Base-by-base conservation (phyloP, 805 yeast genomes). In the Sugiyamaella americana region DNA sequence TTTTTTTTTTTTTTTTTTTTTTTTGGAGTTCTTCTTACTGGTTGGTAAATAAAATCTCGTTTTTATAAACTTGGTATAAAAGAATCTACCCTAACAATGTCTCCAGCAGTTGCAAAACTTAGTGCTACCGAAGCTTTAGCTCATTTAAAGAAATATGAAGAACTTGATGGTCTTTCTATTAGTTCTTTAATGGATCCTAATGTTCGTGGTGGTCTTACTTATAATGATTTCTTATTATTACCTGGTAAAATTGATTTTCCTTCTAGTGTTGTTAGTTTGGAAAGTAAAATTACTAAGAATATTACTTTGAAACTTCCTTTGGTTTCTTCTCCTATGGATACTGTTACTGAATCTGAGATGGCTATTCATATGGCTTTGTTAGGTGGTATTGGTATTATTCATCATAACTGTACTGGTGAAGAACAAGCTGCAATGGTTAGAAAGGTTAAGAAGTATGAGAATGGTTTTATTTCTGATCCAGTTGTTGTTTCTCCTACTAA, bases 371-470 rank as follows among this genome's bases (percentile, higher is more conserved):
- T 93, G 97, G 97, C 98, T 58, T 79, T 93, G 57, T 78, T 89
- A 60, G 98, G 98, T 68, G 98, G 98, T 71, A 87, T 93, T 68
- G 98, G 98, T 80, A 86, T 93, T 64, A 82, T 93, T 61, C 98
- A 93, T 71, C 97, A 93, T 76, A 93, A 93, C 78, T 89, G 96
- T 74, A 67, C 95, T 49, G 77, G 95, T 50, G 98, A 91, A 47
- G 98, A 88, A 68, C 98, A 93, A 73, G 98, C 98, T 50, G 96
- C 80, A 58, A 93, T 93, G 98, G 98, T 93, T 53, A 84, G 78
- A 68, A 86, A 85, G 72, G 98, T 93, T 59, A 93, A 93, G 79
- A 88, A 85, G 70, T 93, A 73, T 72, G 98, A 93, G 75, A 93
- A 93, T 68, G 98, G 98, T 32, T 93, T 93, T 76, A 93, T 93